Percentiles rank a stretch among this genome's conserved stretches.
Evolutionary conservation across 2,329 filamentous ascomycete genomes (phyloP).

Genomic region (Westerdykella aurantiaca): DNA sequence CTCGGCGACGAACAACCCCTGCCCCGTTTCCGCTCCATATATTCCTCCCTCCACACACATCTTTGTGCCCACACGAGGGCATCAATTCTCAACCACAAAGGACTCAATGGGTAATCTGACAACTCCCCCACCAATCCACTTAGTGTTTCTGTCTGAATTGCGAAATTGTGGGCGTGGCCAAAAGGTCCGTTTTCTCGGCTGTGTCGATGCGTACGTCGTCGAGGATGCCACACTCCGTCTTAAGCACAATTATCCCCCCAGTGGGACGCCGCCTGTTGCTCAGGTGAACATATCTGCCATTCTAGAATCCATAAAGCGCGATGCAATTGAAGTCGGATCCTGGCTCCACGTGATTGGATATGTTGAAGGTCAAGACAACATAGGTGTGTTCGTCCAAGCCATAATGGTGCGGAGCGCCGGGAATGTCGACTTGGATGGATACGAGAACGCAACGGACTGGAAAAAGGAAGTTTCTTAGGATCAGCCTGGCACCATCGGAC

Average conservation of each 20-base stretch:
- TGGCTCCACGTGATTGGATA: slow-evolving; percentile 92
- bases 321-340: slow-evolving; percentile 64
- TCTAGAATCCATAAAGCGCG: slow-evolving; percentile 57
- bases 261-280: slow-evolving; percentile 41
- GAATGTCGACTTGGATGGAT: slow-evolving; percentile 63
- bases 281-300: slow-evolving; percentile 67
- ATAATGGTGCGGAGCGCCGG: slow-evolving; percentile 73
- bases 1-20: background rate
- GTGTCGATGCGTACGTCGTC: slow-evolving; percentile 56
- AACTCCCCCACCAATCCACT: slow-evolving; percentile 51
- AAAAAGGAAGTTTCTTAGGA: too few relatives aligned
- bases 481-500: too few relatives aligned
- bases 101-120: slow-evolving; percentile 17
- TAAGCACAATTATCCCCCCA: slow-evolving; percentile 58
- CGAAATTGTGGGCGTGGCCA: slow-evolving; percentile 48
- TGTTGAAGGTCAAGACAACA: slow-evolving; percentile 38
- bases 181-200: slow-evolving; percentile 91
- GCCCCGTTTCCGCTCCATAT: too few relatives aligned
- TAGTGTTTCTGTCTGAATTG: slow-evolving; percentile 47
- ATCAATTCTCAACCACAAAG: background rate
- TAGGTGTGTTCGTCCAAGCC: slow-evolving; percentile 58
- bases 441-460: slow-evolving; percentile 52
- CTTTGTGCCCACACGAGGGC: background rate
- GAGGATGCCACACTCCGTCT: slow-evolving; percentile 59
- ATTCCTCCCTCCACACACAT: too few relatives aligned